Evolutionary conservation across 495 filamentous ascomycete genomes (phyloP), one percentile per base, ranked within the genome.

Genomic region (Neurospora tetrasperma): DNA sequence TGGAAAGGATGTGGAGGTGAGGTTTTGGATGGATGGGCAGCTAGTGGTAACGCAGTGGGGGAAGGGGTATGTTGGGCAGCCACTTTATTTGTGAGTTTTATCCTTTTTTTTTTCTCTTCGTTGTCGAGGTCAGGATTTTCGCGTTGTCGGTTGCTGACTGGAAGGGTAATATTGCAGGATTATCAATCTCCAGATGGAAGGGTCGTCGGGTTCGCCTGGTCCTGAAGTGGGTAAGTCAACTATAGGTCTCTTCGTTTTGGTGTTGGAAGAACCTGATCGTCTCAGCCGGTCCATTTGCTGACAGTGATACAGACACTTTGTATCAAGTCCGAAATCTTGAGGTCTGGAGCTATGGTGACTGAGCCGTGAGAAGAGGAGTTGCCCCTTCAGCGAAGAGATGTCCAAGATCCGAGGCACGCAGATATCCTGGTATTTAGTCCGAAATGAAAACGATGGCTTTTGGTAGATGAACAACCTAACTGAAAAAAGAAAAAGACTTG

Each of bases 21-120:
- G 82, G 59, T 90, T 88, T 72, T 89, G 83, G 72, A 82, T 89
- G 79, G 86, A 89, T 76, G 87, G 82, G 6, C 73, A 74, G 9
- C 73, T 85, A 23, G 75, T 87, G 10, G 82, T 85, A 14, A 87
- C 84, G 10, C 87, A 89, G 76, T 81, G 84, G 72, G 88, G 87
- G 10, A 81, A 79, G 18, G 83, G 79, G 7, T 88, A 84, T 75
- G 78, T 85, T 7, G 86, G 85, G 14, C 80, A 86, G 75, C 75
- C 83, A 6, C 77, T 88, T 79, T 85, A 83, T 71, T 73, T 85
- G 83, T 85, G 74, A 75, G 84, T 80, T 20, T 31, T 0, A 10
- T 46, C 23, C 23, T 1, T 1, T 23, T 23, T 23, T 23, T 23
- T 23, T 23, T 23, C 23, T 23, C 1, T 23, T 23, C 23, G 23